Conservation (phyloP, 345 rosid genomes). For the Sapria himalayana region DNA sequence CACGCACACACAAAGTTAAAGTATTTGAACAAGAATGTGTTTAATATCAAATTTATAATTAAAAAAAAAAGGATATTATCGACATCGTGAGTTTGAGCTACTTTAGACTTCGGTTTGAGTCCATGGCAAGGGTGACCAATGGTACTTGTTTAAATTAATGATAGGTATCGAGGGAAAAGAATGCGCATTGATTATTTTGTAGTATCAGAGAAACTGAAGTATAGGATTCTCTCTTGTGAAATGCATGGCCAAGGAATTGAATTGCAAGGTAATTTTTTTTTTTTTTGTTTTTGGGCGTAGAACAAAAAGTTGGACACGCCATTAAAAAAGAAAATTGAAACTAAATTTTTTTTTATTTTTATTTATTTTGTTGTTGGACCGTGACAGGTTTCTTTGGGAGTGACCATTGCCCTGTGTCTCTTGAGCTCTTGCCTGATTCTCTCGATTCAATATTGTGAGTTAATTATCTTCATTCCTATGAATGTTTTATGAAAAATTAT, state of each 20-base stretch:
- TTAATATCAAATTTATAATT: no score
- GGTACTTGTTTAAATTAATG: conserved; percentile 7
- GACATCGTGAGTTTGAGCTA: no score
- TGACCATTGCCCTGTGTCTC: conserved; percentile 78
- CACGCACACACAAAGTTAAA: no score
- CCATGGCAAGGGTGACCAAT: no score
- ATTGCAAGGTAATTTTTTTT: conserved; percentile 30
- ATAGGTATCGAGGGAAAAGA: conserved; percentile 80
- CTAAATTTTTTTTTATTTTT: background rate
- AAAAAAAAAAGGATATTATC: no score
- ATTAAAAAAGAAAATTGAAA: background rate
- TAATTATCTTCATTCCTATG: no score
- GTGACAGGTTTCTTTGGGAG: conserved; percentile 72
- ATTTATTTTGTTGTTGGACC: background rate
- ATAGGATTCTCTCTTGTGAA: conserved; percentile 42
- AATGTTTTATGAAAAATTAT: no score
- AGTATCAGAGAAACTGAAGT: conserved; percentile 50
- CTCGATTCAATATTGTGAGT: no score
- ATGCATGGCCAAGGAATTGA: conserved; percentile 74
- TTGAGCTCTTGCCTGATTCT: conserved; percentile 34
- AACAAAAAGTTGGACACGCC: background rate
- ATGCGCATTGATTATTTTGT: conserved; percentile 82
- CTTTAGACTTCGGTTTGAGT: no score
- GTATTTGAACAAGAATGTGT: no score
- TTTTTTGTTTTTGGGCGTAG: background rate